These are phyloP conservation scores for Melastoma malabathricum DNA, from an alignment of 345 rosid genomes.

Conservation along the genomic window DNA sequence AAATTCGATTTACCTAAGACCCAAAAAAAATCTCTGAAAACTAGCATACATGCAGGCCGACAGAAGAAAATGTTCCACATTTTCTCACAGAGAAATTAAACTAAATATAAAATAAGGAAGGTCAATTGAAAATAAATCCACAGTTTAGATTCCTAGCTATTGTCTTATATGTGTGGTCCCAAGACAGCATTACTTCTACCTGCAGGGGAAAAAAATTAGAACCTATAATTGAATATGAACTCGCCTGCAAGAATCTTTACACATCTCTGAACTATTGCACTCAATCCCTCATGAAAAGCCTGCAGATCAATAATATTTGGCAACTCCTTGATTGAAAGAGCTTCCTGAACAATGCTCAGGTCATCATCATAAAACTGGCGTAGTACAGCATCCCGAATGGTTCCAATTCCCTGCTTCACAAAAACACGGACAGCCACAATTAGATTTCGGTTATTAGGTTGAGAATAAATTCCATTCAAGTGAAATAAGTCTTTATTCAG, in stretches of 20 bases:
- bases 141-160: too few relatives aligned
- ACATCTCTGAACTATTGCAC: constrained; percentile 41
- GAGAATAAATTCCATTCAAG: too few relatives aligned
- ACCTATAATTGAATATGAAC: constrained; percentile 24
- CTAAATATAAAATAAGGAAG: too few relatives aligned
- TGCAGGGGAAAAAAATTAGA: background rate
- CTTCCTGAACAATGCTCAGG: constrained; percentile 60
- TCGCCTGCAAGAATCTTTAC: constrained; percentile 24
- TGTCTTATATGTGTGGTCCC: too few relatives aligned
- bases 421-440: background rate
- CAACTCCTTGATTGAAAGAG: constrained; percentile 50
- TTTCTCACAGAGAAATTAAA: too few relatives aligned
- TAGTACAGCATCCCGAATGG: constrained; percentile 52
- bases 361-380: constrained; percentile 75
- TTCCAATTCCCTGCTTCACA: constrained; percentile 39
- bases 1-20: too few relatives aligned
- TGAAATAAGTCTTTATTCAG: too few relatives aligned
- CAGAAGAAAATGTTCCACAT: too few relatives aligned
- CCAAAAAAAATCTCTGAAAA: too few relatives aligned
- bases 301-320: constrained; percentile 32
- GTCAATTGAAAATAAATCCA: too few relatives aligned
- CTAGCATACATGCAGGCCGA: too few relatives aligned
- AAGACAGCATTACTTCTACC: constrained; percentile 1
- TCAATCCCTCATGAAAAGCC: constrained; percentile 48
- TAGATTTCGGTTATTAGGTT: too few relatives aligned